Evolutionary conservation across 2,329 filamentous ascomycete genomes (phyloP).

Genomic region (Ophiostoma himal-ulmi): DNA sequence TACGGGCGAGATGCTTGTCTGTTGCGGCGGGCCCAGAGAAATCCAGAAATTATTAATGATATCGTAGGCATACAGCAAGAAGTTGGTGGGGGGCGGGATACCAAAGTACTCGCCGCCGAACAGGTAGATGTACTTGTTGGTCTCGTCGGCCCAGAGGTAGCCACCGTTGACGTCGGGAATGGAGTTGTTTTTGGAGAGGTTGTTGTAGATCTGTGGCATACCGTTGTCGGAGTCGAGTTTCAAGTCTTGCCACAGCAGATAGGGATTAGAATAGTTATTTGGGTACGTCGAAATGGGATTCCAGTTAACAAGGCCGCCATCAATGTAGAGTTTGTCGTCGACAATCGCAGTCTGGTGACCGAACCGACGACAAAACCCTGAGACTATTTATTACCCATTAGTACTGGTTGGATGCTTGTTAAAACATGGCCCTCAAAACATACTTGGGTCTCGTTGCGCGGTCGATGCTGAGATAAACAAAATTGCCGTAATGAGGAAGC

Average conservation of each 20-base stretch:
- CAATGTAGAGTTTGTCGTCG: constrained; percentile 55
- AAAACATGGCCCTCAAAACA: constrained; percentile 30
- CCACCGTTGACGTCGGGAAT: constrained; percentile 46
- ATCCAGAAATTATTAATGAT: constrained; percentile 52
- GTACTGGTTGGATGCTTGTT: background rate
- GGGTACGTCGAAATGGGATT: constrained; percentile 44
- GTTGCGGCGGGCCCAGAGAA: constrained; percentile 36
- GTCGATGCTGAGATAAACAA: background rate
- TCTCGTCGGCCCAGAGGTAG: constrained; percentile 53
- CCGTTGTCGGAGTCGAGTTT: constrained; percentile 37
- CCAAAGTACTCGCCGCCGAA: constrained; percentile 53
- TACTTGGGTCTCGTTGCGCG: constrained; percentile 23
- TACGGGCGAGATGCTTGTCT: constrained; percentile 39
- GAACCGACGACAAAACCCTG: constrained; percentile 49
- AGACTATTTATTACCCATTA: constrained; percentile 36
- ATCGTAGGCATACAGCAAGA: constrained; percentile 54
- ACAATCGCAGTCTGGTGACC: constrained; percentile 57
- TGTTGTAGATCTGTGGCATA: constrained; percentile 50
- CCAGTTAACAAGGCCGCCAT: constrained; percentile 55
- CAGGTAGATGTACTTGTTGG: constrained; percentile 58
- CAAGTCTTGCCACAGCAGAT: constrained; percentile 54
- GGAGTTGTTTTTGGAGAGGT: constrained; percentile 53
- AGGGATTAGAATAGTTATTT: constrained; percentile 51
- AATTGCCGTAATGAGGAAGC: background rate
- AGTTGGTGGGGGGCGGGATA: constrained; percentile 37